Evolutionary conservation across 352 stramenopile genomes (phyloP), one percentile per base, ranked within the genome.

Genomic region (Phytophthora sojae): DNA sequence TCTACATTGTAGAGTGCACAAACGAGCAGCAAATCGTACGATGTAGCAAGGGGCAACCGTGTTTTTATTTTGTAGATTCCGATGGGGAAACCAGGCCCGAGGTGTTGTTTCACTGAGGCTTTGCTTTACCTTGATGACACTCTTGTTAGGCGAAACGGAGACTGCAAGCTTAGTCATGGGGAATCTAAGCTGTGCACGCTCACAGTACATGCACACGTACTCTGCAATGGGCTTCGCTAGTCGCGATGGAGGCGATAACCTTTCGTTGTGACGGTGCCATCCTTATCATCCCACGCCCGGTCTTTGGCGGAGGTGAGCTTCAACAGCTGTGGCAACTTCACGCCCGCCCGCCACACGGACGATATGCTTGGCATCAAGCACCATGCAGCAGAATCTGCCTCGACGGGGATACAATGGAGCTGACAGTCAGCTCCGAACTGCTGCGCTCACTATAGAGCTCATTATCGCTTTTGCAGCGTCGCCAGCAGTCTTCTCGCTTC

Each of bases 251-350:
- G 39, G 39, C 39, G 8, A 44, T 4, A 44, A 17, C 39, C 39
- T 44, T 47, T 47, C 14, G 39, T 14, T 47, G 14, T 47, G 39
- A 47, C 39, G 26, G 52, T 57, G 52, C 26, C 52, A 57, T 57
- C 52, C 29, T 57, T 57, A 44, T 57, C 29, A 57, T 44, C 52
- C 29, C 8, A 17, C 26, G 29, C 23, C 29, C 26, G 12, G 14
- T 42, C 29, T 57, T 17, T 57, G 52, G 2, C n/a, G 29, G 32
- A 30, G 26, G 32, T 25, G 26, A 23, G 17, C 52, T 25, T 57
- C 29, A 25, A 57, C 51, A 57, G 51, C 51, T 57, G 51, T 7
- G 12, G 7, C 7, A 57, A 21, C 52, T 57, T 29, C 50, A 19
- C 50, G 23, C 50, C 17, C 25, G 50, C 50, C 17, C 50, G 25